Percentiles rank a stretch among this genome's conserved stretches.
phyloP scores from a whole-genome alignment of 805 yeast genomes.

The Blastobotrys americana region DNA sequence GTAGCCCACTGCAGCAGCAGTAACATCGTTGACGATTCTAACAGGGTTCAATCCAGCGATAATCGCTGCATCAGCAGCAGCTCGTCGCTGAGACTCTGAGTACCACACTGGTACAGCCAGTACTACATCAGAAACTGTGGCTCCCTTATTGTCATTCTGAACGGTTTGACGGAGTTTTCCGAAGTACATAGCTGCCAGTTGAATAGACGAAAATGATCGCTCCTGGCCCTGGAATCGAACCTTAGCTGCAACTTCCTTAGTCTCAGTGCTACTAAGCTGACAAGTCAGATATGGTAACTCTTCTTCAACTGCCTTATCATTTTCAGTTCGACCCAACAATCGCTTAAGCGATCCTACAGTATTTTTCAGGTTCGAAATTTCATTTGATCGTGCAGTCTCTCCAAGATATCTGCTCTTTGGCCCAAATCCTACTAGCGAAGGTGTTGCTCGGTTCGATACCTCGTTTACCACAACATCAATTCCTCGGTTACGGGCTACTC shows the following conservation, averaged over 20 bases:
- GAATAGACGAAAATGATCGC: constrained; percentile 75
- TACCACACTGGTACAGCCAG: constrained; percentile 97
- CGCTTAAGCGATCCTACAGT: constrained; percentile 94
- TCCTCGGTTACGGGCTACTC: constrained; percentile 93
- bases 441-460: constrained; percentile 96
- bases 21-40: constrained; percentile 92
- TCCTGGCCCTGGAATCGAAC: constrained; percentile 78
- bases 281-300: constrained; percentile 73
- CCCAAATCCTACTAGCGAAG: constrained; percentile 88
- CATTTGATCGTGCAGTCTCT: constrained; percentile 93
- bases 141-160: constrained; percentile 65
- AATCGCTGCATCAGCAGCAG: constrained; percentile 88
- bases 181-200: constrained; percentile 90
- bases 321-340: constrained; percentile 68
- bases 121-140: constrained; percentile 77
- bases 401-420: constrained; percentile 84
- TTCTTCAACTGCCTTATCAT: constrained; percentile 66
- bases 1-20: constrained; percentile 98
- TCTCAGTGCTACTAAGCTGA: constrained; percentile 61
- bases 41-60: constrained; percentile 98
- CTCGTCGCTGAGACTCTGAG: constrained; percentile 94
- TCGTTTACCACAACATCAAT: constrained; percentile 97
- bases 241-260: constrained; percentile 66
- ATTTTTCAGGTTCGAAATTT: constrained; percentile 92
- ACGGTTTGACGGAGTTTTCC: constrained; percentile 82